Evolutionary conservation across 2,329 filamentous ascomycete genomes (phyloP).

Genomic region (Fusarium mundagurra): DNA sequence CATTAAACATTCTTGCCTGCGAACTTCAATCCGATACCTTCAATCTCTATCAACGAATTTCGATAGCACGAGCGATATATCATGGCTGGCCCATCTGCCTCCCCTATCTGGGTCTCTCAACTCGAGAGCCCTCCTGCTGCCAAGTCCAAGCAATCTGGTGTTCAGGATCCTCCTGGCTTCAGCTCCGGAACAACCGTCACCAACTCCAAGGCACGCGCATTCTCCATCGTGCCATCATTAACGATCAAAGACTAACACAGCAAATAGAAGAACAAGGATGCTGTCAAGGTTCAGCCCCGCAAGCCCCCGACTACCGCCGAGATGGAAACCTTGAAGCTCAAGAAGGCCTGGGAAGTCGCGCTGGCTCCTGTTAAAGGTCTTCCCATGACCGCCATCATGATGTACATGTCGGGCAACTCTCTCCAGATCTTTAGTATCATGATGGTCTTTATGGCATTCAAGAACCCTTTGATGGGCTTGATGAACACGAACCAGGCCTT

Average conservation of each 20-base stretch:
- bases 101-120: slow-evolving; percentile 84
- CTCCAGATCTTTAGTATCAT: slow-evolving; percentile 99
- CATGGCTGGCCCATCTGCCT: slow-evolving; percentile 48
- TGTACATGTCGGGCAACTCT: slow-evolving; percentile 99
- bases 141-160: slow-evolving; percentile 72
- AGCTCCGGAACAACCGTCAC: slow-evolving; percentile 59
- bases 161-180: slow-evolving; percentile 90
- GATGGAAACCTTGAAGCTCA: slow-evolving; percentile 95
- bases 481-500: slow-evolving; percentile 88
- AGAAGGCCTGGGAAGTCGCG: slow-evolving; percentile 98
- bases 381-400: slow-evolving; percentile 99
- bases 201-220: slow-evolving; percentile 64
- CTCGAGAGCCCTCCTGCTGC: slow-evolving; percentile 75
- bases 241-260: slow-evolving; percentile 4
- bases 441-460: slow-evolving; percentile 99
- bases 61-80: background rate
- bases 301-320: slow-evolving; percentile 80
- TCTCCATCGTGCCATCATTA: background rate
- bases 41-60: background rate
- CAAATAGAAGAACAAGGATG: slow-evolving; percentile 61
- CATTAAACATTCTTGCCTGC: slow-evolving; percentile 12
- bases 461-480: slow-evolving; percentile 89
- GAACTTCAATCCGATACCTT: background rate
- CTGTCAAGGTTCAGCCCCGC: slow-evolving; percentile 61
- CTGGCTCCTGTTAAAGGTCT: slow-evolving; percentile 92